A percentile compares a stretch with the other conserved stretches of the same genome.
These are phyloP conservation scores for Fusarium algeriense DNA, from an alignment of 2,329 filamentous ascomycete genomes.

Conservation along the genomic window DNA sequence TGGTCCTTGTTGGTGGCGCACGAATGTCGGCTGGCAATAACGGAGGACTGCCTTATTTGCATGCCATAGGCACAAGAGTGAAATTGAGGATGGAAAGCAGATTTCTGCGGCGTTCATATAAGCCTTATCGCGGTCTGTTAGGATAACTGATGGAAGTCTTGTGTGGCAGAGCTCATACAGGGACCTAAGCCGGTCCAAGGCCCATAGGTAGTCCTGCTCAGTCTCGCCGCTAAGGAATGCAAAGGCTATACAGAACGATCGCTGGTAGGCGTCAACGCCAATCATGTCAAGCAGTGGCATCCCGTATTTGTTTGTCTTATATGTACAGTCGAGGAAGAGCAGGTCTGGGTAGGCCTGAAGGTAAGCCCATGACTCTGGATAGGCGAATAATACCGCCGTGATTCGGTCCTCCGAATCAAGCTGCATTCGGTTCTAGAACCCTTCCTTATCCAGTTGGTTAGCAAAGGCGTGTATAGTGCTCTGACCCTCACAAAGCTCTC, in stretches of 20 bases:
- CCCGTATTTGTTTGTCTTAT: slow-evolving; percentile 13
- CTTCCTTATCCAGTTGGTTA: too few species aligned
- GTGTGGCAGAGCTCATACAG: background rate
- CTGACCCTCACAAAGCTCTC: too few species aligned
- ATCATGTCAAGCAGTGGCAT: background rate
- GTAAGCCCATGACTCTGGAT: background rate
- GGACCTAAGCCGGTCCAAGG: background rate
- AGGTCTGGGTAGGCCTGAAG: slow-evolving; percentile 34
- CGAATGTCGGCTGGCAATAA: too few species aligned
- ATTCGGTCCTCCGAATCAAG: background rate
- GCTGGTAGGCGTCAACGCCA: slow-evolving; percentile 14
- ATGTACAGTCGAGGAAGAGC: slow-evolving; percentile 35
- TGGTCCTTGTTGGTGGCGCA: too few species aligned
- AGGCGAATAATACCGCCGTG: too few species aligned
- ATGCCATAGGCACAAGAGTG: background rate
- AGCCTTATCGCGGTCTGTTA: background rate
- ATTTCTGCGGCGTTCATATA: background rate
- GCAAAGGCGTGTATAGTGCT: too few species aligned
- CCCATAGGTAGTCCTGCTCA: background rate
- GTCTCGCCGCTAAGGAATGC: background rate
- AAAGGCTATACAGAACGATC: slow-evolving; percentile 39
- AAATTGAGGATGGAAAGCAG: background rate
- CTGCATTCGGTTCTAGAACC: background rate
- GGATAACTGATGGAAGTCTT: background rate
- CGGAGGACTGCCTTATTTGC: background rate